Evolutionary conservation across 345 rosid genomes (phyloP).

Genomic region (Arabidopsis suecica): DNA sequence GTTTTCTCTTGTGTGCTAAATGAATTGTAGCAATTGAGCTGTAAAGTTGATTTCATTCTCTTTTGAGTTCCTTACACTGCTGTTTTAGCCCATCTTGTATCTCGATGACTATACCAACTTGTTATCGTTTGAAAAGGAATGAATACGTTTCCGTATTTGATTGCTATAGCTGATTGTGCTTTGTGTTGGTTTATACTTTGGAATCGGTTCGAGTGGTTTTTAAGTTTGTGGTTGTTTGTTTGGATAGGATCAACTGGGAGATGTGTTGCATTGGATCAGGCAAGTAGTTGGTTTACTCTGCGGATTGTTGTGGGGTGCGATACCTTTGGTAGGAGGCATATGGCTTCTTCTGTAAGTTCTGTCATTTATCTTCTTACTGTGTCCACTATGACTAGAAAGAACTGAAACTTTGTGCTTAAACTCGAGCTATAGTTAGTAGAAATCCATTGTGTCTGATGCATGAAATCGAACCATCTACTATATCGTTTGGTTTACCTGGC

Average conservation of each 20-base stretch:
- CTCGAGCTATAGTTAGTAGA: background rate
- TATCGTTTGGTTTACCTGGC: background rate
- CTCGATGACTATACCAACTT: background rate
- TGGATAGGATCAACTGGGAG: constrained; percentile 96
- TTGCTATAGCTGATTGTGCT: background rate
- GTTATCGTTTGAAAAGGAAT: background rate
- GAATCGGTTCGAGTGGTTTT: background rate
- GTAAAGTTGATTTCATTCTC: background rate
- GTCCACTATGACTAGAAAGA: constrained; percentile 1
- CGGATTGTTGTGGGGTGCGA: constrained; percentile 85
- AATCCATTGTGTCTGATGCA: background rate
- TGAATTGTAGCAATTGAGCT: background rate
- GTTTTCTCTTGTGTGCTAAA: background rate
- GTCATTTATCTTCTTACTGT: background rate
- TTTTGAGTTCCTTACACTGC: background rate
- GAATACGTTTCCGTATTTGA: constrained; percentile 17
- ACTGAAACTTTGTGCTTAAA: background rate
- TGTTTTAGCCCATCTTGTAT: background rate
- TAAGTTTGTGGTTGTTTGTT: constrained; percentile 9
- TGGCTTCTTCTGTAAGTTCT: constrained; percentile 87
- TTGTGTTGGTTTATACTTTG: background rate
- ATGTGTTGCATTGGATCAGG: constrained; percentile 97
- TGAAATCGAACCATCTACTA: no score
- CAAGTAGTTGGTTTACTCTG: constrained; percentile 82
- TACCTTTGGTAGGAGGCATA: constrained; percentile 91